Evolutionary conservation across 306 rosid species (phyloP), one percentile per base, ranked within the genome.

Genomic region (Acacia confusa): DNA sequence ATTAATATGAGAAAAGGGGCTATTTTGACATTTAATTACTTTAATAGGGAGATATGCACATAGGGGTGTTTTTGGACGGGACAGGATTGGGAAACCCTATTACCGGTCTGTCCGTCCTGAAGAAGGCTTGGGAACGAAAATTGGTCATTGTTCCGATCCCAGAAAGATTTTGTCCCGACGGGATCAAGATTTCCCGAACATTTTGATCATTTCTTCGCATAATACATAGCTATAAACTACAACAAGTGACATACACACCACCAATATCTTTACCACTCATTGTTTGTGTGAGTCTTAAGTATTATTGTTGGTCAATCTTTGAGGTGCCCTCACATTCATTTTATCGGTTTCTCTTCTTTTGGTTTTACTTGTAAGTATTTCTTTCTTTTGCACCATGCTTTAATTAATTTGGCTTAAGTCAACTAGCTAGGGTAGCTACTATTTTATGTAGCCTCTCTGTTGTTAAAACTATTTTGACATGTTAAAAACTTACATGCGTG

Each of bases 401-500:
- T 80, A 58, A 50, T 79, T 80, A 58, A 50, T 74, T 74, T 68
- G 78, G 8, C 65, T 69, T 34, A 68, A 68, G 84, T 63, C 79
- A 78, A 82, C 61, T 20, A 19, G 27, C 83, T 27, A 68, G 45
- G 45, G 14, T 10, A 43, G 69, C 58, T 63, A 20, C 67, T 28
- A 58, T 58, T 58, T 24, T n/a, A 58, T 17, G 65, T 58, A 58
- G 17, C 65, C 14, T 53, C 27, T 60, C 63, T 72, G 13, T 45
- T 45, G 27, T 64, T 50, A 38, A 12, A 79, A 32, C n/a, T 55
- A 6, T 6, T 50, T 71, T 52, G 40, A 78, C 40, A 78, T 69
- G n/a, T 36, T 15, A 52, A 58, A 74, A 4, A 57, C 64, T 57
- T 52, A 50, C 60, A 40, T 75, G 41, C 32, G 57, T 28, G 70